Percentiles rank a stretch among this genome's conserved stretches.
Evolutionary conservation across 306 rosid species (phyloP).

Genomic region (Morella rubra): DNA sequence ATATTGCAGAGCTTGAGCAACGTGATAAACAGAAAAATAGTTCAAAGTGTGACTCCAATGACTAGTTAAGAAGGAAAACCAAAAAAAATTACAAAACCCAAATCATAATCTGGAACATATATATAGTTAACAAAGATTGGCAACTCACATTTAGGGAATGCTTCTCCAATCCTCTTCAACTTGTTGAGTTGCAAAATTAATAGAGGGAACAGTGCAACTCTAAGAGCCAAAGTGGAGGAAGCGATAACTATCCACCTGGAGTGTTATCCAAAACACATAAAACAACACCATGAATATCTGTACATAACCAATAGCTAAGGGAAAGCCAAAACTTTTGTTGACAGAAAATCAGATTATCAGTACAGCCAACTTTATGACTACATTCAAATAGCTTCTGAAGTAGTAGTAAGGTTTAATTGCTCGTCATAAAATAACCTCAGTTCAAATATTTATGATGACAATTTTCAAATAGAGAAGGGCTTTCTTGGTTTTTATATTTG

Average conservation of each 20-base stretch:
- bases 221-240: constrained; percentile 70
- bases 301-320: no score
- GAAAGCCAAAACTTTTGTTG: no score
- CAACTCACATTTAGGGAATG: constrained; percentile 70
- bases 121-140: constrained; percentile 3
- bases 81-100: neutral
- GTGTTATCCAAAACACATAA: constrained; percentile 1
- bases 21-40: neutral
- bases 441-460: no score
- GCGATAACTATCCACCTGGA: constrained; percentile 81
- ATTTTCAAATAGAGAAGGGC: no score
- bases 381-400: no score
- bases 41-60: neutral
- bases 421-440: no score
- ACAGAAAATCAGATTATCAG: no score
- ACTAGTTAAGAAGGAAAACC: neutral
- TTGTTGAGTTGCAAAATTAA: constrained; percentile 60
- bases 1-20: no score
- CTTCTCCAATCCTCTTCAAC: constrained; percentile 53
- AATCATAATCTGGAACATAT: neutral
- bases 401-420: no score
- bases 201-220: constrained; percentile 56
- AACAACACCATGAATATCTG: no score
- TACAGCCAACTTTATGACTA: no score
- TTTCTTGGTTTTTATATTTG: no score